A percentile compares a stretch with the other conserved stretches of the same genome.
Evolutionary conservation across 1,284 basidiomycete genomes (phyloP).

Genomic region (Ceratobasidium papillatum): DNA sequence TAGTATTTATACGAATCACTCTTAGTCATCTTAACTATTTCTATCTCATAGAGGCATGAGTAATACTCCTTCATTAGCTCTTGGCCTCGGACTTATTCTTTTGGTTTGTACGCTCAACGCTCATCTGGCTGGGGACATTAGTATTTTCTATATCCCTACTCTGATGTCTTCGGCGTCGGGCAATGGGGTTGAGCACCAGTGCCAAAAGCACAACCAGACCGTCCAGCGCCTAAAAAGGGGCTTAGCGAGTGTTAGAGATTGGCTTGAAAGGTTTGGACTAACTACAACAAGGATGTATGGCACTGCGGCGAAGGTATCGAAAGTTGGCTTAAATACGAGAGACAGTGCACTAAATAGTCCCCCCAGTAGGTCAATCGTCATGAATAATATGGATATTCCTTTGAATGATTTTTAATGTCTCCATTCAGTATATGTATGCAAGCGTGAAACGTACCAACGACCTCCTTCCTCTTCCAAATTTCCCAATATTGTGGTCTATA

Average conservation of each 20-base stretch:
- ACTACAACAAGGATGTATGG: constrained; percentile 69
- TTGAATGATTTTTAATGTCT: no score
- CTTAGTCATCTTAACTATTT: no score
- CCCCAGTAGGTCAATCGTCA: constrained; percentile 74
- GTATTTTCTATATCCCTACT: neutral
- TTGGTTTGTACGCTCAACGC: neutral
- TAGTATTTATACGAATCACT: no score
- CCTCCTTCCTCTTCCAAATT: constrained; percentile 73
- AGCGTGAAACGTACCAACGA: constrained; percentile 59
- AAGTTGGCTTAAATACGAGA: constrained; percentile 69
- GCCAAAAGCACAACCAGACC: constrained; percentile 66
- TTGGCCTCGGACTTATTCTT: no score
- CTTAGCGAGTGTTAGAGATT: no score
- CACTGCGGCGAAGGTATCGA: constrained; percentile 75
- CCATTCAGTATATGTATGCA: no score
- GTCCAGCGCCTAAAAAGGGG: constrained; percentile 61
- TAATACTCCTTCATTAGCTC: no score
- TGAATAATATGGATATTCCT: constrained; percentile 70
- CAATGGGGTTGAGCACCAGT: constrained; percentile 67
- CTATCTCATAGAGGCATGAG: no score
- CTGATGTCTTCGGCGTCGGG: constrained; percentile 49
- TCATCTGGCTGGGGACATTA: neutral
- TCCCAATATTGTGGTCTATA: constrained; percentile 63
- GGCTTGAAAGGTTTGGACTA: constrained; percentile 44
- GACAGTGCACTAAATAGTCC: constrained; percentile 77